Evolutionary conservation across 805 yeast species (phyloP).

Genomic region (Teunomyces panamensis): DNA sequence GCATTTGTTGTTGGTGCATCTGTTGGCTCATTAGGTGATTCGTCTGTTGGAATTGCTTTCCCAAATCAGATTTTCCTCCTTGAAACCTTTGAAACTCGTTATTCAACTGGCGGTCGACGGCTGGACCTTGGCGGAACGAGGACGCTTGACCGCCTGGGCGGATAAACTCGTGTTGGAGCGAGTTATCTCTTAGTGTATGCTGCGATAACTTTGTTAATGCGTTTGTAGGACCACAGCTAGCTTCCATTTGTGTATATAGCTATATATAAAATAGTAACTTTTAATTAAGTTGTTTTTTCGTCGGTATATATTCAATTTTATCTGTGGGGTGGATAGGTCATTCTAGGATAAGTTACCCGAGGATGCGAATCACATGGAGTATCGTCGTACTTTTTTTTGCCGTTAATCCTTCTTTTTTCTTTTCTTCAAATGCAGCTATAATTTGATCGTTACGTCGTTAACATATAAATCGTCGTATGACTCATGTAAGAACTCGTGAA

Average conservation of each 20-base stretch:
- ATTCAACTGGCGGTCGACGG: conserved; percentile 34
- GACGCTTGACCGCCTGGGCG: conserved; percentile 2
- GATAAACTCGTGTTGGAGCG: conserved; percentile 34
- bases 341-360: not conserved
- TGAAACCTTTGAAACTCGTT: conserved; percentile 37
- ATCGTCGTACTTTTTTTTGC: not conserved
- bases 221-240: conserved; percentile 46
- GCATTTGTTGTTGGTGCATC: conserved; percentile 7
- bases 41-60: conserved; percentile 9
- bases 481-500: conserved; percentile 64
- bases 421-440: not conserved
- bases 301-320: not conserved
- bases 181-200: conserved; percentile 40
- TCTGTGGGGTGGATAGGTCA: conserved; percentile 1
- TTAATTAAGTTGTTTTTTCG: not conserved
- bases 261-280: not conserved
- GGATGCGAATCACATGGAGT: not conserved
- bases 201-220: conserved; percentile 42
- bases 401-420: no score
- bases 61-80: conserved; percentile 14
- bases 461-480: conserved; percentile 39
- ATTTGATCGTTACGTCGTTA: conserved; percentile 2
- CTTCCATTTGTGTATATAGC: conserved; percentile 21
- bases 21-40: conserved; percentile 10
- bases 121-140: conserved; percentile 13